phyloP scores from a whole-genome alignment of 208 protist genomes.

The Crithidia bombi region DNA sequence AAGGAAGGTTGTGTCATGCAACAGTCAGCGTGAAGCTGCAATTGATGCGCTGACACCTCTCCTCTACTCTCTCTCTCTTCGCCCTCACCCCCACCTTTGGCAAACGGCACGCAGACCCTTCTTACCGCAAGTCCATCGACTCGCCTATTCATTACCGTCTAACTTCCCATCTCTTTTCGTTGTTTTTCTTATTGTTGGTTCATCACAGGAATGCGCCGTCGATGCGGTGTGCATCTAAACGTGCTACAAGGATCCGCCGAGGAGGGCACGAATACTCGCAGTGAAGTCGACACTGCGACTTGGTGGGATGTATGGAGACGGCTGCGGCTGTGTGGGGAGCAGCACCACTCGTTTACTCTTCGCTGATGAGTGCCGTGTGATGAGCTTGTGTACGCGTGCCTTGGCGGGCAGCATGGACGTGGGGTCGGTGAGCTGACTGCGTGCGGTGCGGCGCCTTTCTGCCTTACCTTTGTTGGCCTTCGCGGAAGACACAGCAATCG shows the following conservation, averaged over 20 bases:
- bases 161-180: not conserved
- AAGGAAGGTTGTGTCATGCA: too few species aligned
- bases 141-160: too few species aligned
- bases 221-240: too few species aligned
- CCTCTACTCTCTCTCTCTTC: too few species aligned
- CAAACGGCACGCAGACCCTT: too few species aligned
- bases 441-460: conserved; percentile 10
- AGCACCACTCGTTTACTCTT: conserved; percentile 5
- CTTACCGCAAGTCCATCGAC: too few species aligned
- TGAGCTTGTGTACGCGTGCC: conserved; percentile 21
- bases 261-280: conserved; percentile 30
- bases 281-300: conserved; percentile 15
- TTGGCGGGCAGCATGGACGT: conserved; percentile 23
- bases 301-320: conserved; percentile 12
- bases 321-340: not conserved
- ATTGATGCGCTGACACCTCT: too few species aligned
- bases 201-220: too few species aligned
- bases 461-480: not conserved
- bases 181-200: not conserved
- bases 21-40: too few species aligned
- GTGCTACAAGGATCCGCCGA: conserved; percentile 29
- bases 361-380: conserved; percentile 16
- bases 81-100: too few species aligned
- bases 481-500: not conserved
- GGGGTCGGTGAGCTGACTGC: conserved; percentile 18